These are phyloP conservation scores for Guillardia theta DNA, from an alignment of 78 protist genomes.

Conservation along the genomic window DNA sequence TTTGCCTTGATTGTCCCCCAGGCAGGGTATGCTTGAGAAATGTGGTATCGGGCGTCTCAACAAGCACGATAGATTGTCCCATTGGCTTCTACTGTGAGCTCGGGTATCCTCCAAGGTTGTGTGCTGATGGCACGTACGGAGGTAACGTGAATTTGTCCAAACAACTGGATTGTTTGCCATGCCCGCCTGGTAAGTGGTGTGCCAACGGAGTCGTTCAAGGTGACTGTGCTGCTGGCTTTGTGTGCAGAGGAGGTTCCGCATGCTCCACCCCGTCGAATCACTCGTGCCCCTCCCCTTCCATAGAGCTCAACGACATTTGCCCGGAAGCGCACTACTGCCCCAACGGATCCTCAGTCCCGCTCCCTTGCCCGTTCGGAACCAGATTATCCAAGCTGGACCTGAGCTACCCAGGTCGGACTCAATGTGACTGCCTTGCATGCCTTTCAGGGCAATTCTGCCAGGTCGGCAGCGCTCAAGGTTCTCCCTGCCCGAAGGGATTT, in stretches of 20 bases:
- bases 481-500: slow-evolving; percentile 41
- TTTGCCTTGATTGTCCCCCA: slow-evolving; percentile 28
- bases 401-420: too few species aligned
- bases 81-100: not conserved
- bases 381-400: not conserved
- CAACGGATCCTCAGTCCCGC: not conserved
- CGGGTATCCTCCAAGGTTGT: not conserved
- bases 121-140: slow-evolving; percentile 13
- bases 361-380: slow-evolving; percentile 49
- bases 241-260: not conserved
- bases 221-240: not conserved
- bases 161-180: not conserved
- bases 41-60: too few species aligned
- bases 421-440: not conserved
- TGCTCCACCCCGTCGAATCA: too few species aligned
- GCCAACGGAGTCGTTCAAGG: not conserved
- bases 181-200: slow-evolving; percentile 14
- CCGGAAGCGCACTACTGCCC: slow-evolving; percentile 58
- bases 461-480: not conserved
- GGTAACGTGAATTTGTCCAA: not conserved
- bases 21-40: not conserved
- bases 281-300: too few species aligned
- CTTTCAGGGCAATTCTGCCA: not conserved
- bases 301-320: too few species aligned
- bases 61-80: too few species aligned